Conservation (phyloP, 2,329 filamentous ascomycete species). For the Rhinocladiella similis region DNA sequence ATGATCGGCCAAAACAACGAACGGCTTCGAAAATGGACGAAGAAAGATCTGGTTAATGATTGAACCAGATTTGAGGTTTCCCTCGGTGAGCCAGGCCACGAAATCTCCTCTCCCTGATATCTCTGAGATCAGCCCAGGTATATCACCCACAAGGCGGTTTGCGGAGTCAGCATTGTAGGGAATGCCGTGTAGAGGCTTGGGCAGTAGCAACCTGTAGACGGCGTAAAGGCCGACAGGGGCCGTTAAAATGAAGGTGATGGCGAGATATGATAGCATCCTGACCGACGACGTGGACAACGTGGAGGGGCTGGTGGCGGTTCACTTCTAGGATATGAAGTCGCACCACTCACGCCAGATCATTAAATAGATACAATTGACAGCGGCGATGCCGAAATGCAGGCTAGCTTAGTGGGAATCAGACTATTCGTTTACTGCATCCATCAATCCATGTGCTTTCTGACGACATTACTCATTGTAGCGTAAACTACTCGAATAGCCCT, state of each 20-base stretch:
- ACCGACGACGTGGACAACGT: conserved; percentile 61
- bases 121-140: background rate
- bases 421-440: too few relatives aligned
- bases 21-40: conserved; percentile 44
- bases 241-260: too few relatives aligned
- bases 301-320: conserved; percentile 52
- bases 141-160: background rate
- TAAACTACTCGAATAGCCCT: too few relatives aligned
- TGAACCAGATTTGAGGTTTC: conserved; percentile 34
- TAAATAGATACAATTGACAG: too few relatives aligned
- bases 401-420: too few relatives aligned
- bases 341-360: too few relatives aligned
- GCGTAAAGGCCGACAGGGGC: background rate
- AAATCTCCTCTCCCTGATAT: background rate
- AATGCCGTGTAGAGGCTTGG: conserved; percentile 48
- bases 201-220: conserved; percentile 31
- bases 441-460: too few relatives aligned
- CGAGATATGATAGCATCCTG: too few relatives aligned
- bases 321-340: too few relatives aligned
- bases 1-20: conserved; percentile 40
- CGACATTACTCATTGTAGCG: too few relatives aligned
- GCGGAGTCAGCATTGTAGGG: conserved; percentile 45
- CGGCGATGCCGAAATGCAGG: too few relatives aligned
- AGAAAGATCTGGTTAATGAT: conserved; percentile 52
- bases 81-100: background rate